Evolutionary conservation across 805 yeast genomes (phyloP).

Genomic region (Starmerella ratchasimensis): DNA sequence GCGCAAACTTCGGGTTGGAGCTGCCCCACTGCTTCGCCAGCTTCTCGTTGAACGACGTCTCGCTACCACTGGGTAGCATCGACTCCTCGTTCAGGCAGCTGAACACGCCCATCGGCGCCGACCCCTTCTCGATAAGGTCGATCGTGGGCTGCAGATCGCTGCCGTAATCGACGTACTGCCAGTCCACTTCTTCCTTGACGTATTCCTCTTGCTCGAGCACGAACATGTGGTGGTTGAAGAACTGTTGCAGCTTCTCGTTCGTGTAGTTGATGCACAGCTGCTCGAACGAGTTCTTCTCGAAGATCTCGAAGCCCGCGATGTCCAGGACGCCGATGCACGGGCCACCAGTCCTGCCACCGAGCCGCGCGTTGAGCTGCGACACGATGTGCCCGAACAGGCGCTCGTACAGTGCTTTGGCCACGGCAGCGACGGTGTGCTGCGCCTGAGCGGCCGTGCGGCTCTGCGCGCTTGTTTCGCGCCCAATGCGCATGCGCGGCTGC

Average conservation of each 20-base stretch:
- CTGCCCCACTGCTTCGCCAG: conserved; percentile 50
- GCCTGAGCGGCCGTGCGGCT: conserved; percentile 71
- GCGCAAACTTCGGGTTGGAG: conserved; percentile 44
- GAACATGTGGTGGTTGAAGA: conserved; percentile 88
- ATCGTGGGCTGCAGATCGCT: conserved; percentile 89
- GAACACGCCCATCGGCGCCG: conserved; percentile 52
- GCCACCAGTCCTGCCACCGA: conserved; percentile 30
- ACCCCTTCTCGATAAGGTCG: conserved; percentile 65
- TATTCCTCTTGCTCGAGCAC: conserved; percentile 97
- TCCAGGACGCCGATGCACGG: conserved; percentile 74
- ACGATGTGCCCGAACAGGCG: conserved; percentile 68
- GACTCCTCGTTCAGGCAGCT: conserved; percentile 90
- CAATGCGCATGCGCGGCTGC: conserved; percentile 80
- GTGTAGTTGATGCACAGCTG: conserved; percentile 94
- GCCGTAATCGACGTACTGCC: conserved; percentile 91
- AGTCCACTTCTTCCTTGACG: conserved; percentile 80
- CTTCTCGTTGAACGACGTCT: conserved; percentile 68
- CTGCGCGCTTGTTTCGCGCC: conserved; percentile 71
- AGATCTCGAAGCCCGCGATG: conserved; percentile 95
- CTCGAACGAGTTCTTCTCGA: conserved; percentile 88
- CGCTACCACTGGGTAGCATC: conserved; percentile 81
- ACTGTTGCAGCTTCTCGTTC: conserved; percentile 92
- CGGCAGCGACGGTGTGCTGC: conserved; percentile 65
- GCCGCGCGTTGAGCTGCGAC: conserved; percentile 53
- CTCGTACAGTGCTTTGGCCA: conserved; percentile 79